These are phyloP conservation scores for Yamadazyma kanchanaburiensis DNA, from an alignment of 1,139 yeast genomes.

Conservation along the genomic window DNA sequence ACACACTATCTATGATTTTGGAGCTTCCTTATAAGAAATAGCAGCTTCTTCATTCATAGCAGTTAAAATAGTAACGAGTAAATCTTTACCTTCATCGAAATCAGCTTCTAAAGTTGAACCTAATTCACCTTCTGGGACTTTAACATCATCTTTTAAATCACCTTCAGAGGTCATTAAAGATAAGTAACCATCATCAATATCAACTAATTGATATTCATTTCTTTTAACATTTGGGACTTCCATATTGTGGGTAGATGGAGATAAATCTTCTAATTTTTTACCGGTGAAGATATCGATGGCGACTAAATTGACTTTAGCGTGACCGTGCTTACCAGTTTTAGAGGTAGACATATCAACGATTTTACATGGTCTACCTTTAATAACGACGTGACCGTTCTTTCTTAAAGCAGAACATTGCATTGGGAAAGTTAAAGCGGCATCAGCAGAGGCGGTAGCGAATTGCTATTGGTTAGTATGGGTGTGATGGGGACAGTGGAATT, in stretches of 20 bases:
- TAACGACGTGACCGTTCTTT: constrained; percentile 99
- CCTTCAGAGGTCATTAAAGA: constrained; percentile 96
- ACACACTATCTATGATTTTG: too few species aligned
- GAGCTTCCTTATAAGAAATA: constrained; percentile 93
- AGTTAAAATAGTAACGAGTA: constrained; percentile 90
- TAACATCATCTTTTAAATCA: constrained; percentile 98
- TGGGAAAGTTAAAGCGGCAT: constrained; percentile 98
- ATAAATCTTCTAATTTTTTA: constrained; percentile 98
- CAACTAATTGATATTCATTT: constrained; percentile 94
- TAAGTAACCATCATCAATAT: constrained; percentile 97
- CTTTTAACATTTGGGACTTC: constrained; percentile 98
- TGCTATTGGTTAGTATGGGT: constrained; percentile 58
- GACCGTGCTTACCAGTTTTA: constrained; percentile 99
- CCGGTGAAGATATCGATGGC: constrained; percentile 98
- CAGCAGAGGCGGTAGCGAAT: constrained; percentile 98
- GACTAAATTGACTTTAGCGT: constrained; percentile 99
- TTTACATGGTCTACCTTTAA: constrained; percentile 99
- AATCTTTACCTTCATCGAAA: constrained; percentile 97
- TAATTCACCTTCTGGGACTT: constrained; percentile 95
- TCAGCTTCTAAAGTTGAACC: constrained; percentile 90
- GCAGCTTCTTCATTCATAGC: constrained; percentile 99
- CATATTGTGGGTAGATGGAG: constrained; percentile 99
- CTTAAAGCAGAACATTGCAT: constrained; percentile 99
- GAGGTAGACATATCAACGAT: constrained; percentile 99
- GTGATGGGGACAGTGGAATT: not conserved